phyloP scores from a whole-genome alignment of 2,329 filamentous ascomycete species.

The Cyclaneusma minus region DNA sequence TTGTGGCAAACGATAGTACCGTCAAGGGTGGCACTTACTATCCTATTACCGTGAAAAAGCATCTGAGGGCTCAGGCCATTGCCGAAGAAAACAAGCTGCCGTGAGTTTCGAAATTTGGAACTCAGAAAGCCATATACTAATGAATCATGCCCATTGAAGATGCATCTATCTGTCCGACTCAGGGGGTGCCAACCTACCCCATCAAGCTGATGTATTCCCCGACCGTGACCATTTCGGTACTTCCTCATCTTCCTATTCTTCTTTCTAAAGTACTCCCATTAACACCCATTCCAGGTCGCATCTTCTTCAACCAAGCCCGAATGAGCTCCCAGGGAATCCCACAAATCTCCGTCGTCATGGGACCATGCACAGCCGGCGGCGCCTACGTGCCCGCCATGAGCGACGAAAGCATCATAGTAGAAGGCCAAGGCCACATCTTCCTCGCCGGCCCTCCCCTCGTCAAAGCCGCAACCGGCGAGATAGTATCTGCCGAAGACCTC shows the following conservation, averaged over 20 bases:
- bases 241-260: too few relatives aligned
- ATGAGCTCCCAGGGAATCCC: constrained; percentile 85
- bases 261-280: too few relatives aligned
- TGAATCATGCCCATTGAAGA: constrained; percentile 18
- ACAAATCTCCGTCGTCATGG: constrained; percentile 93
- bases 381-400: constrained; percentile 97
- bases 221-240: constrained; percentile 86
- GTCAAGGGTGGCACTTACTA: constrained; percentile 97
- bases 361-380: constrained; percentile 86
- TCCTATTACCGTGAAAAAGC: constrained; percentile 95
- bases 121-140: constrained; percentile 3
- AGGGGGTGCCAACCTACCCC: constrained; percentile 84
- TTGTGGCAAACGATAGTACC: constrained; percentile 91
- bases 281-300: too few relatives aligned
- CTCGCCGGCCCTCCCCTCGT: constrained; percentile 87
- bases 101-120: constrained; percentile 24
- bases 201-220: constrained; percentile 92
- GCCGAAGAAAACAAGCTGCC: constrained; percentile 71
- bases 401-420: constrained; percentile 93
- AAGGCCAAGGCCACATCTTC: constrained; percentile 94
- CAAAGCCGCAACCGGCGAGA: constrained; percentile 89
- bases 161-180: constrained; percentile 97
- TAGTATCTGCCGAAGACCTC: constrained; percentile 78
- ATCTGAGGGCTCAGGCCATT: constrained; percentile 79
- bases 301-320: constrained; percentile 94